These are phyloP conservation scores for Saccharomyces hybrid DNA, from an alignment of 1,139 yeast species.

Conservation along the genomic window DNA sequence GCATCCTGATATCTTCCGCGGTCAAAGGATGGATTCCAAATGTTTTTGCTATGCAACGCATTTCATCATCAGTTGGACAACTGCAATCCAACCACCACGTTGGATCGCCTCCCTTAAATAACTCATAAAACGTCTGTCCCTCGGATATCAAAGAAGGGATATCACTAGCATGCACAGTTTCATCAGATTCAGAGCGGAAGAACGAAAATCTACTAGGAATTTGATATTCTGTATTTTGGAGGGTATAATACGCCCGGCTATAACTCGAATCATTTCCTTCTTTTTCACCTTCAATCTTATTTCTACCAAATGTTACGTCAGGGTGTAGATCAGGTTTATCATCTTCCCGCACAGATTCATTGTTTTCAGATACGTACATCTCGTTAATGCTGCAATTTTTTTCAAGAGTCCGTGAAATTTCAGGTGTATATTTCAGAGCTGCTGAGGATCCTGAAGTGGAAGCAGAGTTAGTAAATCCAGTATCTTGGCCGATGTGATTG, in stretches of 20 bases:
- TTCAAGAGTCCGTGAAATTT: constrained; percentile 4
- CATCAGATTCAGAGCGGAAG: constrained; percentile 73
- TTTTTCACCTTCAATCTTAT: constrained; percentile 34
- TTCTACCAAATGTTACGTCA: constrained; percentile 35
- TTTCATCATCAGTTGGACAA: constrained; percentile 62
- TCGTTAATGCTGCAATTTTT: background rate
- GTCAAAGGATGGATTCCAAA: constrained; percentile 82
- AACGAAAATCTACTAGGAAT: constrained; percentile 75
- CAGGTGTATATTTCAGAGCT: constrained; percentile 55
- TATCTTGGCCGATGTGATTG: background rate
- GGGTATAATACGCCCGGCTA: constrained; percentile 2
- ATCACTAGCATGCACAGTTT: constrained; percentile 84
- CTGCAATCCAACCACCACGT: constrained; percentile 75
- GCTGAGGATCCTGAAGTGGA: constrained; percentile 36
- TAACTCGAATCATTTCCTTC: background rate
- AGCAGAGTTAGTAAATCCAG: constrained; percentile 27
- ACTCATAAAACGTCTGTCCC: constrained; percentile 54
- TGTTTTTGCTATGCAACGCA: constrained; percentile 57
- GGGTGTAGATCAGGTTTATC: constrained; percentile 6
- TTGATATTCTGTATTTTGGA: constrained; percentile 13
- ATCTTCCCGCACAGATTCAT: constrained; percentile 6
- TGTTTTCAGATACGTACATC: background rate
- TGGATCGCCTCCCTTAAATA: constrained; percentile 45
- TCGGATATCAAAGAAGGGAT: constrained; percentile 63
- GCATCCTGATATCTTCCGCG: constrained; percentile 79